Base-by-base conservation (phyloP, 768 basidiomycete genomes). In the Podaxis carcinomalis region DNA sequence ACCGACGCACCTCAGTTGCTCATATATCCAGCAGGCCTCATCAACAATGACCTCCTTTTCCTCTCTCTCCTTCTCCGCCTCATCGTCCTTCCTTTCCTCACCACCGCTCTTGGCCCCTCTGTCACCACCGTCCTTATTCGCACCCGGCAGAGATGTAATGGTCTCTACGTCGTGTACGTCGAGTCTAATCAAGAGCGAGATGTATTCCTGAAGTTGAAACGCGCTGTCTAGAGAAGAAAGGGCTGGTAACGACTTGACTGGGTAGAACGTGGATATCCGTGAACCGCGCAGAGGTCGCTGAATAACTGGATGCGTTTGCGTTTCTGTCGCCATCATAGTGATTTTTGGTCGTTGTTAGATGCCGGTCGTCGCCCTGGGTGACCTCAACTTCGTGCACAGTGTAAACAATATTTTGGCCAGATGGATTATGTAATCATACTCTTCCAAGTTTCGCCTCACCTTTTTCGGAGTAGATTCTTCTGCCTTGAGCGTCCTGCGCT, bases 131-230 rank as follows among this genome's bases (percentile, higher is more conserved):
- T 74, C 75, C 59, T 72, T 72, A 51, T 57, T 66, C 64, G 77
- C 80, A 25, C 80, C 87, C 4, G 95, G 95, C 0, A 96, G 74
- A 35, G 87, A 80, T 0, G 94, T 86, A 44, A 98, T 89, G 5
- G 82, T 72, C 42, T 92, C 84, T 19, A 98, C 89, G 70, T 97
- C 90, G 74, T 95, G 93, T 0, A 93, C 89, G 74, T 98, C 88
- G 27, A 84, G 78, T 14, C 90, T 85, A 61, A 96, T 91, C 64
- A 96, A 84, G 32, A 92, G 79, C 1, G 93, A 89, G 49, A 98
- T 92, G 74, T 94, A 96, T 69, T 98, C 96, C 68, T 96, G 93
- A 5, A 96, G 82, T 69, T 96, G 93, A 70, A 96, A 97, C 0
- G 94, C 92, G 72, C 92, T 95, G 75, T 95, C 90, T 32, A 96